Evolutionary conservation across 192 early-diverging fungal species (phyloP), one percentile per base, ranked within the genome.

Genomic region (Cetraspora pellucida): DNA sequence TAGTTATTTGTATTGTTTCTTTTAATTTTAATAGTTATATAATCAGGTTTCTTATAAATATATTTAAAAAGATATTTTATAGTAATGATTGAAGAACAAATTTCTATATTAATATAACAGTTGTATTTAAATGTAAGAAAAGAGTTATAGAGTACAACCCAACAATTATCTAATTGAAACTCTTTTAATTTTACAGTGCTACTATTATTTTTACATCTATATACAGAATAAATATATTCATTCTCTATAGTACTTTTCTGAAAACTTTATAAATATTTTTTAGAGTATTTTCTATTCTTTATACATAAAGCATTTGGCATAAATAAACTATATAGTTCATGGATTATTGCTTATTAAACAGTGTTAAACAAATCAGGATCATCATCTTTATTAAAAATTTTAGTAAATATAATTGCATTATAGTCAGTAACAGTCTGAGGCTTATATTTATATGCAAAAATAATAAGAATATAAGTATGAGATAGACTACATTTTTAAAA

Each of bases 11-110:
- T 7, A 37, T n/a, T n/a, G n/a, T 7, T 37, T 1, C 37, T 37
- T 37, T 1, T 7, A 25, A 73, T 73, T 44, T 73, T 52, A 23
- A 73, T 27, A 23, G 71, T 73, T 25, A 17, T 46, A 14, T n/a
- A 13, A 54, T 74, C 44, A 37, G 3, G 37, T 2, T 7, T 7
- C 37, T 37, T 37, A 7, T 78, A 77, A 5, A 84, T 57, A 54
- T 84, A 84, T 47, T 84, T 85, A 61, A 85, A 85, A 2, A 85
- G 58, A 69, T 85, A 85, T 30, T 82, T 82, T 10, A 85, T 72
- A 16, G 78, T 76, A 44, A 72, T 9, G 13, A 80, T 52, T 1
- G 75, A 77, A 0, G 76, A 60, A 67, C 77, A 85, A 10, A 82
- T 69, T 28, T 82, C 78, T 9, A 85, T 78, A 70, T 84, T 80